Evolutionary conservation across 805 yeast species (phyloP).

Genomic region (Kodamaea neixiangensis): DNA sequence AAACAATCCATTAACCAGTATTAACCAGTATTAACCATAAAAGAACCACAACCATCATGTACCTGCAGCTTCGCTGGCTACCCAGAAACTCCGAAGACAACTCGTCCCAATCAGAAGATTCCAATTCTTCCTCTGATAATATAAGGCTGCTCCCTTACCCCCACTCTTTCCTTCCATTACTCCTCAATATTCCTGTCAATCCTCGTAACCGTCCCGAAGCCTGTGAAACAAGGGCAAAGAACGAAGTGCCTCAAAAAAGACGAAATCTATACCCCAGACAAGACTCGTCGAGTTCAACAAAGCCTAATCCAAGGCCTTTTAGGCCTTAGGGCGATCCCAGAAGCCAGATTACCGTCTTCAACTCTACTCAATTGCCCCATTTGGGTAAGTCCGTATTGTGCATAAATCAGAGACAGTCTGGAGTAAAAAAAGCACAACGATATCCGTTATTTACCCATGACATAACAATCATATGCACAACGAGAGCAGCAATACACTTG

Average conservation of each 20-base stretch:
- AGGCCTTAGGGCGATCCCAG: no score
- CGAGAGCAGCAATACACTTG: neutral
- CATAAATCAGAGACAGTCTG: neutral
- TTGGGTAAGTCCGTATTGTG: neutral
- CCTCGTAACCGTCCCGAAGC: neutral
- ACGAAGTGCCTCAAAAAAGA: neutral
- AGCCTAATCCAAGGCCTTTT: no score
- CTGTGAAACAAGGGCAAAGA: neutral
- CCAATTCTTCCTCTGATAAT: neutral
- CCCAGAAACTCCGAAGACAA: neutral
- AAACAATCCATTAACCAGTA: no score
- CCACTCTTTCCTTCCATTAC: neutral
- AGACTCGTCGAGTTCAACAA: no score
- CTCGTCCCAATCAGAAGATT: neutral
- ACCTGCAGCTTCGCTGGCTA: neutral
- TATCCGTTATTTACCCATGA: neutral
- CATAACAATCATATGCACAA: neutral
- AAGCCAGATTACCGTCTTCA: no score
- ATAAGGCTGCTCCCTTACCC: no score
- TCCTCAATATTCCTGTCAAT: neutral
- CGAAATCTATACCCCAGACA: neutral
- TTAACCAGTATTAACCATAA: no score
- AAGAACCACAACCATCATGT: neutral
- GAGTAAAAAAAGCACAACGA: neutral
- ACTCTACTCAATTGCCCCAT: neutral